Percentiles rank a stretch among this genome's conserved stretches.
phyloP scores from a whole-genome alignment of 2,329 filamentous ascomycete species.

The Xylaria multiplex region DNA sequence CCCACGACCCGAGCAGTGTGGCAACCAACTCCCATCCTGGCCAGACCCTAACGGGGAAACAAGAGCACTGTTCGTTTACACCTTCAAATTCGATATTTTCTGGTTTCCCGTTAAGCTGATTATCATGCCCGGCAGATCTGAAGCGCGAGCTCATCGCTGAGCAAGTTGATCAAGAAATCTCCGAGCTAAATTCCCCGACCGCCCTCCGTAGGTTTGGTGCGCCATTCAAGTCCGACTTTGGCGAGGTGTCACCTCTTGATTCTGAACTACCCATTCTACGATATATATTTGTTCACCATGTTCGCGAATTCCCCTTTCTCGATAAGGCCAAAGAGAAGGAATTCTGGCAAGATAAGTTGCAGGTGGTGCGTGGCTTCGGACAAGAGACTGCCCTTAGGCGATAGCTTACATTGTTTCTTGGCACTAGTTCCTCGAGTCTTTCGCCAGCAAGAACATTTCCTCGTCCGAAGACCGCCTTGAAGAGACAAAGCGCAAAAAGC shows the following conservation, averaged over 20 bases:
- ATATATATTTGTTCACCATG: constrained; percentile 97
- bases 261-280: constrained; percentile 92
- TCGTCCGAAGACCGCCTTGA: constrained; percentile 95
- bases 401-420: constrained; percentile 5
- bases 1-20: constrained; percentile 16
- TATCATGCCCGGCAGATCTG: constrained; percentile 69
- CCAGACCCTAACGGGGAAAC: constrained; percentile 83
- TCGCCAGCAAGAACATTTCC: constrained; percentile 96
- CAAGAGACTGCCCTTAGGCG: neutral
- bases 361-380: constrained; percentile 72
- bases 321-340: constrained; percentile 98
- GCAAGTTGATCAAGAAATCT: constrained; percentile 90
- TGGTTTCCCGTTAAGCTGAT: constrained; percentile 36
- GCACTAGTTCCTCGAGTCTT: constrained; percentile 88
- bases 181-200: constrained; percentile 92
- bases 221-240: constrained; percentile 90
- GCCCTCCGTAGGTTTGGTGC: constrained; percentile 95
- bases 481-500: constrained; percentile 92
- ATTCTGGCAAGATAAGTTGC: constrained; percentile 98
- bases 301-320: constrained; percentile 96
- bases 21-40: constrained; percentile 48
- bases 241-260: constrained; percentile 91
- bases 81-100: neutral
- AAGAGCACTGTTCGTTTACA: constrained; percentile 85
- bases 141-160: constrained; percentile 93